Base-by-base conservation (phyloP, 2,329 filamentous ascomycete genomes). In the Cercospora sesami region DNA sequence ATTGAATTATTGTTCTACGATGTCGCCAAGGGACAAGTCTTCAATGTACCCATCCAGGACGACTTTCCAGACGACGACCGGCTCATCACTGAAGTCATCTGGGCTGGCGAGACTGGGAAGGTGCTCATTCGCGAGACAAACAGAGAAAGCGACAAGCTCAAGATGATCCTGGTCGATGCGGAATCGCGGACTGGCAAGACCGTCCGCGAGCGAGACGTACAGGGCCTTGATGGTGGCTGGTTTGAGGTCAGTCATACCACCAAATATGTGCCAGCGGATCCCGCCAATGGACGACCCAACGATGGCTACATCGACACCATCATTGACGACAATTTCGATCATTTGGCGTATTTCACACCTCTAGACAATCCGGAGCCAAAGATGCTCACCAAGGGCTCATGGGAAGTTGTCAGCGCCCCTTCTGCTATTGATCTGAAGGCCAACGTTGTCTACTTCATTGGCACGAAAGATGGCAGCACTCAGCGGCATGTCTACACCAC, bases 291-390 rank as follows among this genome's bases (percentile, higher is more conserved):
- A 14, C 71, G 78, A 39, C 84, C 87, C 1, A 80, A 94, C 5
- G 93, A 97, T 79, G 95, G 95, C 23, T 99, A 99, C 76, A 89
- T 99, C 69, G 95, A 99, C 79, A 93, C 91, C 0, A 83, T 98
- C 68, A 91, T 98, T 65, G 85, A 96, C 76, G 87, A 96, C 21
- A 90, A 93, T 65, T 92, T 91, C 73, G 92, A 98, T 73, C 95
- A 99, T 75, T 83, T 99, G 61, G 95, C 91, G 0, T 98, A 98
- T 81, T 99, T 97, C 77, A 90, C 90, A 0, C 94, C 95, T 2
- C 80, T 98, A 63, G 91, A 98, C 73, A 94, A 89, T 73, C 83
- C 91, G 0, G 83, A 91, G n/a, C 94, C 95, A 5, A 81, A 92
- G 58, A 88, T 96, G 84, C 87, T 99, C 48, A 99, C 95, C 0